These are phyloP conservation scores for Nannochloropsis salina DNA, from an alignment of 108 stramenopile genomes.

Conservation along the genomic window DNA sequence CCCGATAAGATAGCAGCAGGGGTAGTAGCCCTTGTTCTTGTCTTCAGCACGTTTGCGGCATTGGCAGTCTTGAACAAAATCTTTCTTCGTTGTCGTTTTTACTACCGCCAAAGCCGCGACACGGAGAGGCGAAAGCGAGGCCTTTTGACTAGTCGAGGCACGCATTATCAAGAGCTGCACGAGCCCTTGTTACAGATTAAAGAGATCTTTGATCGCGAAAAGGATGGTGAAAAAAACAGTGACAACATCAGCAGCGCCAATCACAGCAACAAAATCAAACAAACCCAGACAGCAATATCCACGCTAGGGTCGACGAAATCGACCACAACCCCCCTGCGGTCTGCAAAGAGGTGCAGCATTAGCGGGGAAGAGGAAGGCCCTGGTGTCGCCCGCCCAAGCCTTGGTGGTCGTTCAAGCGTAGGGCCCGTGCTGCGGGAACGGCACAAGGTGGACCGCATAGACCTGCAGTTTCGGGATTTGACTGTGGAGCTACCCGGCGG, in stretches of 20 bases:
- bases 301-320: neutral
- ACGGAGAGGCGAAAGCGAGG: neutral
- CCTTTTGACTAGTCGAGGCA: neutral
- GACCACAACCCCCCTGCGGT: neutral
- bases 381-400: neutral
- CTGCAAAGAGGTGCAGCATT: neutral
- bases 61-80: neutral
- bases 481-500: neutral
- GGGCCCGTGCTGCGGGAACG: neutral
- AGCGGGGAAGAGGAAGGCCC: neutral
- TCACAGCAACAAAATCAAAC: neutral
- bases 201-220: neutral
- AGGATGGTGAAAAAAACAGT: neutral
- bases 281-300: neutral
- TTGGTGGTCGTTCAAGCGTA: neutral
- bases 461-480: neutral
- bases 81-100: neutral
- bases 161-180: neutral
- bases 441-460: neutral
- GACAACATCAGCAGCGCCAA: neutral
- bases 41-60: neutral
- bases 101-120: neutral
- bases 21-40: neutral
- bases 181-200: neutral
- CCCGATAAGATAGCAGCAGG: conserved; percentile 14